Conservation (phyloP, 2,329 filamentous ascomycete species). For the Colletotrichum sp. region DNA sequence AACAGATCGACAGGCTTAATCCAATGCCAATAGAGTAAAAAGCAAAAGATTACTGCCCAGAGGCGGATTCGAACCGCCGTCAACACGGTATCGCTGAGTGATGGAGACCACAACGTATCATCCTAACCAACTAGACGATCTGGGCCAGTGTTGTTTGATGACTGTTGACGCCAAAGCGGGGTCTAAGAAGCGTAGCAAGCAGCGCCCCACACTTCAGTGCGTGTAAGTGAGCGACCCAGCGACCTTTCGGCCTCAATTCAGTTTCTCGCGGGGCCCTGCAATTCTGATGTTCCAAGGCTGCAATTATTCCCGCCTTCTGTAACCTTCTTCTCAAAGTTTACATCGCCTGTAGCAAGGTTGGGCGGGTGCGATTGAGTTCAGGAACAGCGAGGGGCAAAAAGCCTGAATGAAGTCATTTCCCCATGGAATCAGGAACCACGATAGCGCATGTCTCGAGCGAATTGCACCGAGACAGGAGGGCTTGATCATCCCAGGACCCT, state of each 20-base stretch:
- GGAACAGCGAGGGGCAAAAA: not conserved
- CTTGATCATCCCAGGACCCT: not conserved
- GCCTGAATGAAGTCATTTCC: not conserved
- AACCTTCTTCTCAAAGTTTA: not conserved
- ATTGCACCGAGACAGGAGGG: not conserved
- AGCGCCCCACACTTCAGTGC: not conserved
- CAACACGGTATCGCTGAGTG: slow-evolving; percentile 18
- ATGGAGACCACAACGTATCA: slow-evolving; percentile 23
- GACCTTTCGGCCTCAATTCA: not conserved
- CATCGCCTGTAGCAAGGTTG: not conserved
- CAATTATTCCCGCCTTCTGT: not conserved
- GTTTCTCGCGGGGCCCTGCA: not conserved
- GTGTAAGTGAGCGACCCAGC: not conserved
- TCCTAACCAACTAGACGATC: slow-evolving; percentile 25
- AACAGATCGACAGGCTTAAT: too few relatives aligned
- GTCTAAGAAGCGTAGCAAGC: not conserved
- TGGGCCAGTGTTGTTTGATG: not conserved
- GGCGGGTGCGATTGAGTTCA: not conserved
- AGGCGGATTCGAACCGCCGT: slow-evolving; percentile 24
- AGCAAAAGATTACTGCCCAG: slow-evolving; percentile 7
- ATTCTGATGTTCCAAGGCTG: not conserved
- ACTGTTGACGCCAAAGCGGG: accelerated
- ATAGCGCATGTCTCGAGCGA: not conserved
- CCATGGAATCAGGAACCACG: not conserved
- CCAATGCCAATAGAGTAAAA: not conserved